Evolutionary conservation across 176 grass and related monocot genomes (phyloP), one percentile per base, ranked within the genome.

Genomic region (Cenchrus purpureus): DNA sequence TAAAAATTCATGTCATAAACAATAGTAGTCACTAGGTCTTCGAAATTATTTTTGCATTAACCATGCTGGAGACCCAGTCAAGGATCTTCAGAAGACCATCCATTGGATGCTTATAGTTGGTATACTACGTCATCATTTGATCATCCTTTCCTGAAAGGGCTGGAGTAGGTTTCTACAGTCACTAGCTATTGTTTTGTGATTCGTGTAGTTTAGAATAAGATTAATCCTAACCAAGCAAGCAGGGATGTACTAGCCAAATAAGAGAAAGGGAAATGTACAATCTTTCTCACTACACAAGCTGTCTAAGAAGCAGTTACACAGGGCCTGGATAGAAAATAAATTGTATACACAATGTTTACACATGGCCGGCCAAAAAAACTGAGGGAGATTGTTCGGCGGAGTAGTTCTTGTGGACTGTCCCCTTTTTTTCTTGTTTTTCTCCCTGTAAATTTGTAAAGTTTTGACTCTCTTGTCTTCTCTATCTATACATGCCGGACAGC

Each of bases 81-180:
- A 81, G 25, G 17, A 84, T 76, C 42, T 77, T 81, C 4, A 75
- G 15, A 75, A 85, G 11, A 45, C 34, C 13, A 16, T 14, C 2
- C 16, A 82, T 43, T 43, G 65, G 72, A 78, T 78, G 37, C 56
- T 71, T 48, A 62, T 67, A 78, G 20, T 67, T 44, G 64, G 57
- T 28, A 68, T 55, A 71, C 60, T 61, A 40, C 65, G 71, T 43
- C 83, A 73, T 50, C 84, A 49, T 65, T 32, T 71, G 78, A 48
- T 22, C 55, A 76, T 90, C 72, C 56, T 64, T 85, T 65, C 67
- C 65, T 14, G 32, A 81, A 86, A 50, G 45, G 45, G 34, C 34
- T 71, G 72, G 37, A 80, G 57, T 85, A 77, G 71, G 55, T 37
- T 68, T 70, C n/a, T 48, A 17, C 12, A 0, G 34, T 45, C 81